Evolutionary conservation across 768 basidiomycete species (phyloP), one percentile per base, ranked within the genome.

Genomic region (Trametes elegans): DNA sequence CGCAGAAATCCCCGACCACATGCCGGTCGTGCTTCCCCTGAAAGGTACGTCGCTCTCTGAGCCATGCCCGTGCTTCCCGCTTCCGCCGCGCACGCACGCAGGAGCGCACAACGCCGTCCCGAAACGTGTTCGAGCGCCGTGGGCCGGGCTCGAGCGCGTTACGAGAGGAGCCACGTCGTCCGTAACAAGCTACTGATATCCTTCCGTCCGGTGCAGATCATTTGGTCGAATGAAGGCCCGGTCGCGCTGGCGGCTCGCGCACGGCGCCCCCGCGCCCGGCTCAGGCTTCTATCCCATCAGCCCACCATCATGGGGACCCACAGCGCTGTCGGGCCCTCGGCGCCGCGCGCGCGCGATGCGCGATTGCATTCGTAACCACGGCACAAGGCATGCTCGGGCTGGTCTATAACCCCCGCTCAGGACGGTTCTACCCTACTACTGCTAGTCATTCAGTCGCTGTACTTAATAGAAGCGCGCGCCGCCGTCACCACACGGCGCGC

Each of bases 1-100:
- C 64, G 83, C 85, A 66, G 90, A 92, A 66, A 83, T 88, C 50
- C 79, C 85, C 59, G 89, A 87, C 66, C 80, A 82, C 71, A 67
- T 77, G 53, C 79, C 86, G 36, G 79, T 85, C 9, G 81, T 94
- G 21, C 77, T 91, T 52, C 91, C 90, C 48, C 74, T 91, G 67
- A 75, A 80, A 79, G 87, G 88, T 87, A 68, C 65, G 84, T 71
- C 28, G 50, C 40, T 21, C 34, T 52, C 46, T 43, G 32, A n/a
- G n/a, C n/a, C 32, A 8, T 7, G 13, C 35, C 24, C 28, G 39
- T 3, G 32, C 24, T n/a, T 13, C 28, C n/a, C 18, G 31, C 48
- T 39, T 38, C 41, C 43, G 50, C 28, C 45, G 31, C 38, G 42
- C 21, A 24, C 40, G 10, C n/a, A 24, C 21, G 36, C 38, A 2